Base-by-base conservation (phyloP, 2,329 filamentous ascomycete genomes). In the Penicillium sclerotigenum region DNA sequence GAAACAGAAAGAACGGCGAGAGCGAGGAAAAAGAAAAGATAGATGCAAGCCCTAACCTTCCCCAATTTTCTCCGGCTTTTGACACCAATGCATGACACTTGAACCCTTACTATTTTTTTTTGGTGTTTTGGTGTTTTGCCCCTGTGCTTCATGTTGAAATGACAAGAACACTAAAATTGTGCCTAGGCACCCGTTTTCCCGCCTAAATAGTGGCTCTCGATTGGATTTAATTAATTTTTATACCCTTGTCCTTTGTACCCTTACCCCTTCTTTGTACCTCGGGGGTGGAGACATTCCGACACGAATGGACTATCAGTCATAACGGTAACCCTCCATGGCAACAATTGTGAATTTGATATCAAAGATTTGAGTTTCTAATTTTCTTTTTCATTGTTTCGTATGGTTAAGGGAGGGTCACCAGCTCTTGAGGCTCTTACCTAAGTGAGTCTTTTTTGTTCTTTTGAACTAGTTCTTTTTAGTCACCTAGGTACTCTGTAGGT, bases 361-460 rank as follows among this genome's bases (percentile, higher is more conserved):
- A 9, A 33, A n/a, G 5, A 24, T n/a, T 48, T 36, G 22, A 47
- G 9, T 37, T 38, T 49, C n/a, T 10, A 7, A 16, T 48, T 22
- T 18, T 46, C 13, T 2, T 16, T 9, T 43, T 33, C n/a, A 26
- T 7, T 26, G 5, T 5, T 31, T 13, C 26, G 14, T 28, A 26
- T 36, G n/a, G 24, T 37, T 33, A 38, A 50, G 41, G 26, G 48
- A 47, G 56, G 56, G 33, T 59, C 51, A 52, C 34, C 50, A 54
- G 56, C 59, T 55, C 36, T 31, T 63, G 59, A 58, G 54, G 62
- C 61, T 62, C 57, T 60, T 55, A 13, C 13, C 4, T 38, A n/a
- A n/a, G n/a, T n/a, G n/a, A n/a, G n/a, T n/a, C n/a, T n/a, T n/a
- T n/a, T n/a, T n/a, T n/a, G n/a, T n/a, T n/a, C n/a, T n/a, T n/a